phyloP scores from a whole-genome alignment of 2,329 filamentous ascomycete species.

The Sporothrix phasma region DNA sequence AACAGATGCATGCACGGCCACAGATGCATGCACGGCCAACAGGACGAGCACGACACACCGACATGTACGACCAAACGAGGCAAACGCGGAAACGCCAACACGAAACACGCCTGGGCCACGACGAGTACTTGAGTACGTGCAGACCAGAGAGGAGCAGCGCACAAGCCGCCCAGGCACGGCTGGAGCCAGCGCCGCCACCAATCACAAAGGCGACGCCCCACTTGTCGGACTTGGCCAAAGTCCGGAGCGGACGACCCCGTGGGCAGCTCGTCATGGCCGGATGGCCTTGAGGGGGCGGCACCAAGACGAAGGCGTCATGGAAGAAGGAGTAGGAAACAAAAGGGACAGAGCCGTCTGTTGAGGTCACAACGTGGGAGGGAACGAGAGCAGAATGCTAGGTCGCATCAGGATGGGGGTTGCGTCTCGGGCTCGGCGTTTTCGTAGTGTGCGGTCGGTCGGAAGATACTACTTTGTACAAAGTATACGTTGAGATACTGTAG shows the following conservation, averaged over 20 bases:
- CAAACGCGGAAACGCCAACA: too few species aligned
- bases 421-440: not conserved
- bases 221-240: slow-evolving; percentile 6
- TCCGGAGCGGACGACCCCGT: slow-evolving; percentile 7
- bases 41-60: too few species aligned
- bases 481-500: not conserved
- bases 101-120: too few species aligned
- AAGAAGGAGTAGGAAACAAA: not conserved
- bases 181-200: not conserved
- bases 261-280: not conserved
- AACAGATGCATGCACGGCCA: too few species aligned
- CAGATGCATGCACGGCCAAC: too few species aligned
- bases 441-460: not conserved
- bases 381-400: not conserved
- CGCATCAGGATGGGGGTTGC: too few species aligned
- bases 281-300: too few species aligned
- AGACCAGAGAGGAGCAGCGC: not conserved
- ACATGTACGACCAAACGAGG: not conserved
- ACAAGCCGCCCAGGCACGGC: not conserved
- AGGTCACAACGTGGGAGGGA: not conserved
- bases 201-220: not conserved
- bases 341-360: not conserved
- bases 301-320: not conserved
- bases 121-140: too few species aligned
- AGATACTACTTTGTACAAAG: too few species aligned